Conservation (phyloP, 345 rosid genomes). For the Mallotus nudiflorus region DNA sequence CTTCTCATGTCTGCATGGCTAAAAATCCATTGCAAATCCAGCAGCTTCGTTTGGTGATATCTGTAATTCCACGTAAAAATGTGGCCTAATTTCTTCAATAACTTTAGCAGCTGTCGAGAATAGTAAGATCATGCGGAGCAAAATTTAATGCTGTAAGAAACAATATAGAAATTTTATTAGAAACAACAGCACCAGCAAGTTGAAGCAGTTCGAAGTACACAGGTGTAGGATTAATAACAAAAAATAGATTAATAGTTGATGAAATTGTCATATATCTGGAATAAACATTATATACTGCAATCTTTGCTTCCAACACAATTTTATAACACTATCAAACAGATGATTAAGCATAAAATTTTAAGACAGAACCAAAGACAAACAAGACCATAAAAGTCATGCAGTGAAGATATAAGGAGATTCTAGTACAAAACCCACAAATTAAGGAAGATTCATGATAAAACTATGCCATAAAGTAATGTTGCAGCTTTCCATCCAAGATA, state of each 20-base stretch:
- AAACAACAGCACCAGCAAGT: not conserved
- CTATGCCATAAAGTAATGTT: too few species aligned
- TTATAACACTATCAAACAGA: not conserved
- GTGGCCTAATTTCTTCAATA: constrained; percentile 10
- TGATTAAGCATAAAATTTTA: not conserved
- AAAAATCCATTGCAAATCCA: not conserved
- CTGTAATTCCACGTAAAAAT: not conserved
- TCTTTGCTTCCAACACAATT: not conserved
- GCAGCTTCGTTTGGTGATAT: constrained; percentile 7
- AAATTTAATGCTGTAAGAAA: constrained; percentile 24
- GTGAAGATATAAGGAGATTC: not conserved
- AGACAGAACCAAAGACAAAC: not conserved
- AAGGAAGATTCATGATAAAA: too few species aligned
- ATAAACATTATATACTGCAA: too few species aligned
- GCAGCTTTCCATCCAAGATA: too few species aligned
- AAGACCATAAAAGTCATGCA: not conserved
- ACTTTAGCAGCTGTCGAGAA: constrained; percentile 2
- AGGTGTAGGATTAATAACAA: not conserved
- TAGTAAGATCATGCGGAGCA: not conserved
- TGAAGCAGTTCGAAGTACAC: not conserved
- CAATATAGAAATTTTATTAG: not conserved
- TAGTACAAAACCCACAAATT: too few species aligned
- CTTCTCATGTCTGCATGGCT: not conserved
- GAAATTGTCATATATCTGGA: too few species aligned
- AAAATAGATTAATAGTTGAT: too few species aligned